Evolutionary conservation across 139 green algal species (phyloP), one percentile per base, ranked within the genome.

Genomic region (Tetraselmis chui): DNA sequence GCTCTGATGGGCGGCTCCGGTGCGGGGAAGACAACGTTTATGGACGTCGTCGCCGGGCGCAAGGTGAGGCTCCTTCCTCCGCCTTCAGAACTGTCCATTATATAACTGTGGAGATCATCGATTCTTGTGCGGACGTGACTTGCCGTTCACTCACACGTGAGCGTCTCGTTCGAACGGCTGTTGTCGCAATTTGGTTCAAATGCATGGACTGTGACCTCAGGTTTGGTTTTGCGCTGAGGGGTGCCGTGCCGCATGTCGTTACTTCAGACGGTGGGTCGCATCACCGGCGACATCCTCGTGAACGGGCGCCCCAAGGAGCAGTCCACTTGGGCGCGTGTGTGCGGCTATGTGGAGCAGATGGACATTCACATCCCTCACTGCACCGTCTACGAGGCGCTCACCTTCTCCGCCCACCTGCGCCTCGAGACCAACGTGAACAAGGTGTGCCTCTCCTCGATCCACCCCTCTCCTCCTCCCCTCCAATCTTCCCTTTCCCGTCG

Each of bases 21-120:
- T 23, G 89, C 89, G 1, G 89, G 88, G 30, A 92, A 92, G 82
- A 92, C 88, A 1, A 91, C 88, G 30, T 84, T 92, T 29, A 88
- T 92, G 88, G 88, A 92, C 29, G 86, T 90, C 32, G 75, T 92
- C 27, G 88, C 88, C 25, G 84, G 84, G 26, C 84, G 89, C 74
- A 92, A 92, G 78, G 45, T 67, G 45, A 5, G 45, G 11, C 45
- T 18, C 45, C 5, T 18, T 5, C 45, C 45, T 5, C 45, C 45
- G 18, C 45, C 45, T 67, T 25, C 45, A 67, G 45, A 67, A n/a
- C n/a, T n/a, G n/a, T n/a, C n/a, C n/a, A n/a, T n/a, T n/a, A n/a
- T n/a, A n/a, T n/a, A n/a, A n/a, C n/a, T n/a, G n/a, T n/a, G n/a
- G n/a, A n/a, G n/a, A n/a, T n/a, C n/a, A n/a, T n/a, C n/a, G n/a